These are phyloP conservation scores for Aspergillus funiculosus DNA, from an alignment of 495 filamentous ascomycete genomes.

Conservation along the genomic window DNA sequence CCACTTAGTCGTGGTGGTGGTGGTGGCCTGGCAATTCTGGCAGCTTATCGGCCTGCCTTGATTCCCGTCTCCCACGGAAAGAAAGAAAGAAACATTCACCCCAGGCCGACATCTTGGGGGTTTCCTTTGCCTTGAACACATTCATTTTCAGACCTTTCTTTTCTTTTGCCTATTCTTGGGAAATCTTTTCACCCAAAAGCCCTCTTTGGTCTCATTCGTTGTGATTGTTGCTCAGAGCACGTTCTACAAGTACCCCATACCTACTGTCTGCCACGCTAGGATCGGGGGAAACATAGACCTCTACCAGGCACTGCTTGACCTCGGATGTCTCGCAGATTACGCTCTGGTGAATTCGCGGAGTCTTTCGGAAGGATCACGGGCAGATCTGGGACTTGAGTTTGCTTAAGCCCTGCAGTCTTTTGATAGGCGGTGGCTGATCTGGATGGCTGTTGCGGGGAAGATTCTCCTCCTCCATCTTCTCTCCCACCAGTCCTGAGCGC, in stretches of 20 bases:
- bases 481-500: too few relatives aligned
- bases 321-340: constrained; percentile 17
- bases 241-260: not conserved
- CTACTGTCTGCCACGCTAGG: not conserved
- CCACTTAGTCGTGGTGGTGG: constrained; percentile 17
- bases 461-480: too few relatives aligned
- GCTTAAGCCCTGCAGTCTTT: not conserved
- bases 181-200: too few relatives aligned
- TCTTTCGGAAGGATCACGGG: constrained; percentile 11
- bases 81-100: not conserved
- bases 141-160: constrained; percentile 2
- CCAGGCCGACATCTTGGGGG: not conserved
- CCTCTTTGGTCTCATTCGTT: not conserved
- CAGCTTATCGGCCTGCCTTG: constrained; percentile 11
- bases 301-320: constrained; percentile 8
- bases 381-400: not conserved
- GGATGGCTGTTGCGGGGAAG: constrained; percentile 6
- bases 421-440: constrained; percentile 6
- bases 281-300: constrained; percentile 7
- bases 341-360: constrained; percentile 13
- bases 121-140: not conserved
- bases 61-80: constrained; percentile 17
- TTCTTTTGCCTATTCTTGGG: not conserved
- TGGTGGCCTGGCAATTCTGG: not conserved
- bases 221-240: not conserved